Conservation (phyloP, 768 basidiomycete species). For the Kwoniella newhampshirensis region DNA sequence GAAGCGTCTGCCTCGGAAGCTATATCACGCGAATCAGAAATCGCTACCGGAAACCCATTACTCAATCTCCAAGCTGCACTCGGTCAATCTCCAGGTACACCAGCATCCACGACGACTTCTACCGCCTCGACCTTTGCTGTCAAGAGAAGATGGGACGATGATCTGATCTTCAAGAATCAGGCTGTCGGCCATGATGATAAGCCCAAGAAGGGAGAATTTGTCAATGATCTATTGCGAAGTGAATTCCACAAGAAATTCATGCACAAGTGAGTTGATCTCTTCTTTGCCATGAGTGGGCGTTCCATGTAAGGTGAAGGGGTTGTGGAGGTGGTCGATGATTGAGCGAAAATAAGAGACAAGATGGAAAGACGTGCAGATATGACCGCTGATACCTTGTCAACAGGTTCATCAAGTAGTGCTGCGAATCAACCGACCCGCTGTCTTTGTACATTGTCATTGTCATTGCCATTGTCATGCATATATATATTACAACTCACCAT, state of each 20-base stretch:
- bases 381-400: background rate
- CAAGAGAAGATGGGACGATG: conserved; percentile 93
- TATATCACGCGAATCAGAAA: conserved; percentile 68
- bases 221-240: conserved; percentile 87
- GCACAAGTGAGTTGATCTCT: conserved; percentile 45
- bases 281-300: no score
- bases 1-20: conserved; percentile 66
- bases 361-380: background rate
- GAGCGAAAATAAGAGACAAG: background rate
- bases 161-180: conserved; percentile 98
- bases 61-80: conserved; percentile 88
- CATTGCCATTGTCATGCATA: conserved; percentile 1
- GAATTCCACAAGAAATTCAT: conserved; percentile 53
- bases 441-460: background rate
- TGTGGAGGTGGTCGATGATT: background rate
- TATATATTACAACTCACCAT: background rate
- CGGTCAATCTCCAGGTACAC: conserved; percentile 62
- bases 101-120: conserved; percentile 56
- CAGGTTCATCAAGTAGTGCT: conserved; percentile 21
- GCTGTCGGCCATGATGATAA: conserved; percentile 68
- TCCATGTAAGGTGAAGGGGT: background rate
- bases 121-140: conserved; percentile 79
- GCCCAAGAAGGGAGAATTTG: conserved; percentile 70
- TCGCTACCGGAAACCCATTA: conserved; percentile 83
- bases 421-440: no score